Evolutionary conservation across 2,329 filamentous ascomycete species (phyloP), one percentile per base, ranked within the genome.

Genomic region (Venturia carpophila): DNA sequence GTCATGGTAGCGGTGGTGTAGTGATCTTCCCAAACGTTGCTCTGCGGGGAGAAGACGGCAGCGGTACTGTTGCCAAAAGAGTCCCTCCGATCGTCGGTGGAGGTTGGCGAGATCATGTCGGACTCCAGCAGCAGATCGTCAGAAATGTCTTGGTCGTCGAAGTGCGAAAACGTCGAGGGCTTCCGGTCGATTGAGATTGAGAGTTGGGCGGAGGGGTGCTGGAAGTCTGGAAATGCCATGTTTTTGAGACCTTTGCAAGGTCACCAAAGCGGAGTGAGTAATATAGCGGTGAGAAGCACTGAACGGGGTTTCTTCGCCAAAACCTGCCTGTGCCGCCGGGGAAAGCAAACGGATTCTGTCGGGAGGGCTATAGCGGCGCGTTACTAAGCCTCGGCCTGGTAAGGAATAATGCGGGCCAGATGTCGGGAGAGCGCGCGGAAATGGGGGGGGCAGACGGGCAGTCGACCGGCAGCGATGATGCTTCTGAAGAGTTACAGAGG

Each of bases 31-130:
- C 79, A 82, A 72, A 74, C 74, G 67, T 80, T 76, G 67, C 78
- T 79, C 68, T 79, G 78, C 71, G 82, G 80, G 66, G 81, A 80
- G 72, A 80, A 83, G 71, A 80, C 78, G 68, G 81, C 78, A 70
- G 74, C 71, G 69, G 78, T 76, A 69, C 75, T 75, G 69, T 80
- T 79, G 69, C 78, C 75, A 70, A 80, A 79, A 64, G 79, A 79
- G 49, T 76, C 70, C 66, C 77, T 73, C 66, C 77, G 76, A 68
- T 75, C 75, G 68, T 43, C 65, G 45, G 78, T 75, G 64, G 64
- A 64, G 69, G 78, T 74, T 68, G 79, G 76, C 68, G 79, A 78
- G 72, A 83, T 79, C 67, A 81, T 78, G 71, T 70, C 76, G 58
- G 79, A 75, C 71, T 84, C 82, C 63, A 83, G 74, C 62, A 82